Evolutionary conservation across 2,329 filamentous ascomycete species (phyloP).

Genomic region (Penicillium concentricum): DNA sequence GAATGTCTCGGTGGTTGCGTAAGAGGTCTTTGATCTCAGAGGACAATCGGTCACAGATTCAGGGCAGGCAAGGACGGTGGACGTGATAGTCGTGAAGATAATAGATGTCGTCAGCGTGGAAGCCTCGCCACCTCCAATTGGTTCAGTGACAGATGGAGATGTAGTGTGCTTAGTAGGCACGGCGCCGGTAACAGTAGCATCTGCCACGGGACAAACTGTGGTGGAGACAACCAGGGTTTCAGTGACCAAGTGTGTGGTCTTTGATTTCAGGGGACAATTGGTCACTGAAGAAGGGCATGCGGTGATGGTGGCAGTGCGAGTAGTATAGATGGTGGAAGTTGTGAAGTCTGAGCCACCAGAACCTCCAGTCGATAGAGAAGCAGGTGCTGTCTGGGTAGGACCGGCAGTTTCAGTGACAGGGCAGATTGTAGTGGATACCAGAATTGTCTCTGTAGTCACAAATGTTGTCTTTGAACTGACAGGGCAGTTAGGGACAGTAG

Average conservation of each 20-base stretch:
- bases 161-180: neutral
- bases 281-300: constrained; percentile 28
- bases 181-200: neutral
- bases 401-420: neutral
- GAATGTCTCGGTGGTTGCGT: constrained; percentile 23
- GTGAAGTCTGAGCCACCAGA: constrained; percentile 2
- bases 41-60: constrained; percentile 30
- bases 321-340: constrained; percentile 25
- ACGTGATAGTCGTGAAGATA: constrained; percentile 20
- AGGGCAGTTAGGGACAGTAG: constrained; percentile 1
- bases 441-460: constrained; percentile 3
- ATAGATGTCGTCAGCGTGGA: constrained; percentile 21
- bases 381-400: neutral
- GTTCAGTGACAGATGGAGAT: neutral
- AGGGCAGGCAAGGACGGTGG: constrained; percentile 29
- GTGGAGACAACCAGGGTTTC: constrained; percentile 25
- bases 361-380: neutral
- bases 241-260: constrained; percentile 21
- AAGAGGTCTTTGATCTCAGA: constrained; percentile 13
- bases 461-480: constrained; percentile 1
- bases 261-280: constrained; percentile 24
- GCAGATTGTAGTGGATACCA: constrained; percentile 7
- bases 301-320: constrained; percentile 26
- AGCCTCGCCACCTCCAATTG: neutral
- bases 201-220: constrained; percentile 20